Evolutionary conservation across 371 early-diverging fungal species (phyloP).

Genomic region (Pancytospora philotis): DNA sequence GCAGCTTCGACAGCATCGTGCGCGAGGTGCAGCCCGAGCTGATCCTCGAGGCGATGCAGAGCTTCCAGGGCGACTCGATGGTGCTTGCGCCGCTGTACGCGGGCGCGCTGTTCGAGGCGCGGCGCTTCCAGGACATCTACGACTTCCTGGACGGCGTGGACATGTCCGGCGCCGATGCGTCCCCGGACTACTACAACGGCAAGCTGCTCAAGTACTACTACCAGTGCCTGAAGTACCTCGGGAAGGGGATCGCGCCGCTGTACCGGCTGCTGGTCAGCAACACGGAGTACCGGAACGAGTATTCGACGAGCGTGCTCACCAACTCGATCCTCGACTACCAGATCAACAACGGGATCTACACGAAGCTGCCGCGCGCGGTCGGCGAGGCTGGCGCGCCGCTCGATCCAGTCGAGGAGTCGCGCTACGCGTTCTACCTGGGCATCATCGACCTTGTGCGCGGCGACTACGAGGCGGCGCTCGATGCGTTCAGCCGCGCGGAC

Average conservation of each 20-base stretch:
- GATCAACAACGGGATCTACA: slow-evolving; percentile 28
- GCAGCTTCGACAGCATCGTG: neutral
- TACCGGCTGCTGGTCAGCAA: slow-evolving; percentile 26
- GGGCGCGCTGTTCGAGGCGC: neutral
- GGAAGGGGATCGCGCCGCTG: neutral
- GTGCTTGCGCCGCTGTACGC: neutral
- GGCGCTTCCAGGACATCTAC: slow-evolving; percentile 1
- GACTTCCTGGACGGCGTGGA: neutral
- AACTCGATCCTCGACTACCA: slow-evolving; percentile 35
- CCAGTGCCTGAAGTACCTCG: neutral
- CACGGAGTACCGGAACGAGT: slow-evolving; percentile 33
- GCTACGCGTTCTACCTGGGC: slow-evolving; percentile 39
- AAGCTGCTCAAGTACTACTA: slow-evolving; percentile 16
- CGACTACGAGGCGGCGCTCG: slow-evolving; percentile 21
- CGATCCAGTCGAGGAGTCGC: slow-evolving; percentile 15
- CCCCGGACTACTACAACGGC: neutral
- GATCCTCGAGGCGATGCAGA: neutral
- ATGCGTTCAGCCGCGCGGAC: slow-evolving; percentile 16
- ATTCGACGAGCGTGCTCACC: slow-evolving; percentile 26
- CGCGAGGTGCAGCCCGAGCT: neutral
- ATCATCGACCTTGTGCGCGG: slow-evolving; percentile 34
- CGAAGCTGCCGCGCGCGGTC: slow-evolving; percentile 12
- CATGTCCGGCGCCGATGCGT: neutral
- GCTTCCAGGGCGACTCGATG: neutral
- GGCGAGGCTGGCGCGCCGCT: neutral